Evolutionary conservation across 2,329 filamentous ascomycete species (phyloP).

Genomic region (Calonectria henricotiae): DNA sequence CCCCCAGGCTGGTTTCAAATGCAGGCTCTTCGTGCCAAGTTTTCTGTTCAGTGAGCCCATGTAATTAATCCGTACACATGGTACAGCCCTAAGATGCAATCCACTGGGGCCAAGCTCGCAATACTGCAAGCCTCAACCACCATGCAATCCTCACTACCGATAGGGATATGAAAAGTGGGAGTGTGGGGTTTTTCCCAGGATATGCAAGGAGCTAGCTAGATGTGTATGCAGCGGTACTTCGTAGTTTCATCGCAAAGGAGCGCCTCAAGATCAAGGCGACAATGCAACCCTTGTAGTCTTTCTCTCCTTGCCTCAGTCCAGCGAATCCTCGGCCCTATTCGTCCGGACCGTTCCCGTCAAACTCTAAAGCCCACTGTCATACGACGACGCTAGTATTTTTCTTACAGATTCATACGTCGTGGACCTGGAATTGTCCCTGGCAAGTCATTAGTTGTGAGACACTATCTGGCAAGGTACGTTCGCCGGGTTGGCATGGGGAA

Average conservation of each 20-base stretch:
- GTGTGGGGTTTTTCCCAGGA: not conserved
- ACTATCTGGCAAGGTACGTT: not conserved
- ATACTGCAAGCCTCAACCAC: not conserved
- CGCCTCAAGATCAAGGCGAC: not conserved
- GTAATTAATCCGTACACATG: no score
- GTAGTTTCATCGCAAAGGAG: conserved; percentile 4
- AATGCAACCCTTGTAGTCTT: not conserved
- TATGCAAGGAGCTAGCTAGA: not conserved
- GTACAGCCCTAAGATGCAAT: no score
- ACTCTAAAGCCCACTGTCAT: conserved; percentile 1
- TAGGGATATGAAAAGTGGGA: conserved; percentile 17
- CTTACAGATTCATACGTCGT: conserved; percentile 9
- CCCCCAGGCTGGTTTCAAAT: no score
- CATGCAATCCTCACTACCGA: not conserved
- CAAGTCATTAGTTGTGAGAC: conserved; percentile 1
- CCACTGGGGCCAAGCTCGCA: not conserved
- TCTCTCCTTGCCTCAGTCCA: not conserved
- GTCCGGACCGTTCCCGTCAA: not conserved
- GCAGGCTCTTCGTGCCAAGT: no score
- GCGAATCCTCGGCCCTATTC: conserved; percentile 7
- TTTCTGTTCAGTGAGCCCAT: no score
- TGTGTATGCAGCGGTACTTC: not conserved
- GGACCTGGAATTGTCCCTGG: not conserved
- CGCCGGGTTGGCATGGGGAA: not conserved
- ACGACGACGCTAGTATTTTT: conserved; percentile 3